Conservation (phyloP, 148 eudicot genomes). For the Simmondsia chinensis region DNA sequence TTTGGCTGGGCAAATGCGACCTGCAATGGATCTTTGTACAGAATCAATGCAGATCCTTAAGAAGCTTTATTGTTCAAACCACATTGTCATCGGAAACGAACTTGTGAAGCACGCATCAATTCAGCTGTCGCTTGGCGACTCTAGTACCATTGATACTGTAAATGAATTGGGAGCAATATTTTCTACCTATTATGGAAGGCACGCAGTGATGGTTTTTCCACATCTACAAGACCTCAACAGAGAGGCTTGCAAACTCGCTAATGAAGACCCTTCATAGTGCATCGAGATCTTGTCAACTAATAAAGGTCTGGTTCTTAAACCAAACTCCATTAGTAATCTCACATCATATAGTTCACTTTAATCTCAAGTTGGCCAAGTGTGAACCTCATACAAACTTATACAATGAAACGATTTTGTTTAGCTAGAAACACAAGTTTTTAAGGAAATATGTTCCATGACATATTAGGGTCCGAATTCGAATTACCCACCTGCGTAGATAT, state of each 20-base stretch:
- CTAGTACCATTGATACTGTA: slow-evolving; percentile 27
- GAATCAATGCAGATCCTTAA: slow-evolving; percentile 81
- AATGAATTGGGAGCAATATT: slow-evolving; percentile 32
- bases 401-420: too few relatives aligned
- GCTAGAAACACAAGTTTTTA: too few relatives aligned
- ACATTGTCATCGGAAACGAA: slow-evolving; percentile 74
- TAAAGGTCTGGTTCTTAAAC: too few relatives aligned
- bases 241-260: slow-evolving; percentile 22
- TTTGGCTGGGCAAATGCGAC: slow-evolving; percentile 44
- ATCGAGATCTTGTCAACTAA: too few relatives aligned
- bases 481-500: too few relatives aligned
- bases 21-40: slow-evolving; percentile 55
- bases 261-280: too few relatives aligned
- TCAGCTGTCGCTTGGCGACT: slow-evolving; percentile 40
- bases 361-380: too few relatives aligned
- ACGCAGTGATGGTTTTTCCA: slow-evolving; percentile 49
- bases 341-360: too few relatives aligned
- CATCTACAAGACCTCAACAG: slow-evolving; percentile 28
- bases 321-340: too few relatives aligned
- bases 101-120: slow-evolving; percentile 73
- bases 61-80: slow-evolving; percentile 52
- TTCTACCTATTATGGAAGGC: slow-evolving; percentile 62
- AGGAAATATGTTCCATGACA: too few relatives aligned
- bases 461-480: too few relatives aligned
- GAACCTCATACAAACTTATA: too few relatives aligned